Base-by-base conservation (phyloP, 257 asterid species). In the Solanum bukasovii region DNA sequence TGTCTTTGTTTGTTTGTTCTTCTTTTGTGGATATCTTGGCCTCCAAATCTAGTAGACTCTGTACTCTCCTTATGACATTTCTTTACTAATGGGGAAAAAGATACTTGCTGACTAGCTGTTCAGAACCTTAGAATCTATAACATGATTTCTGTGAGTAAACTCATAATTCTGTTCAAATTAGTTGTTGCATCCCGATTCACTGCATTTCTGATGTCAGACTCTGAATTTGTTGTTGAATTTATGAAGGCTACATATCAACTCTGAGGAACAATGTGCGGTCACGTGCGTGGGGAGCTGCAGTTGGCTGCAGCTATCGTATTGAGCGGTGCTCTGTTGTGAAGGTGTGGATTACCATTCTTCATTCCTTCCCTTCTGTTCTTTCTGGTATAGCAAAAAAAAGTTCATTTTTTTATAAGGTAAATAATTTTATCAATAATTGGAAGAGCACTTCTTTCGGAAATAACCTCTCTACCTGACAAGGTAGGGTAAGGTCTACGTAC, bases 221-320 rank as follows among this genome's bases (percentile, higher is more conserved):
- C 87, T 46, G 86, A 35, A 56, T 83, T 85, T 79, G 83, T 37
- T 81, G 12, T 84, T 88, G 85, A 29, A 74, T 87, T 46, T 88
- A 73, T 89, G 44, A 78, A 97, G 99, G 98, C 90, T 97, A 96
- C 91, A 89, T 93, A 87, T 97, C 99, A 86, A 93, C 98, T 44
- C 89, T 96, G 92, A 95, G 99, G 91, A 97, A 97, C 93, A 96
- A 94, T 89, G 99, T 96, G 52, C 99, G 99, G 56, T 97, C 99
- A 14, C 98, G 99, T 70, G 96, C 99, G 31, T 97, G 99, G 99
- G 99, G 98, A 90, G 94, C 99, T 91, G 98, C 97, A 33, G 93
- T 94, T 88, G 98, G 93, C 83, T 97, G 99, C 92, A 97, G 99
- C 91, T 96, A 95, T 87, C 95, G 97, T 85, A 96, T 96, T 5